Evolutionary conservation across 1,139 yeast species (phyloP), one percentile per base, ranked within the genome.

Genomic region (Candida glucosophila): DNA sequence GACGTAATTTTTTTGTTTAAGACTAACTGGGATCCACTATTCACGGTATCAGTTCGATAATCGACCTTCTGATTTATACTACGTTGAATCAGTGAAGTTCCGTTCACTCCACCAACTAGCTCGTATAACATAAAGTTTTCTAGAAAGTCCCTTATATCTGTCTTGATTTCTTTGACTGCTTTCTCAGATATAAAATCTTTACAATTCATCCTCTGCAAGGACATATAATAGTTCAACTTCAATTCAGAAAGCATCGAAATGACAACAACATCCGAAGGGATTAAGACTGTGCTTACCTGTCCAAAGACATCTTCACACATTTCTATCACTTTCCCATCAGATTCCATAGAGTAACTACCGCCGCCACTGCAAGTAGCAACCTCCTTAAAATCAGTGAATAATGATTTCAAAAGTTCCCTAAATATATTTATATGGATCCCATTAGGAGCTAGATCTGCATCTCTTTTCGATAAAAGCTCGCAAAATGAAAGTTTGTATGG

Each of bases 401-500:
- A 30, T 51, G 52, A 57, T 32, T 40, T 46, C 28, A 62, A 49
- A n/a, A 62, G 35, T 25, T 37, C 36, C 22, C 49, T 52, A 21
- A 23, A 23, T 5, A 17, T 14, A 17, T 12, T 10, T 9, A 17
- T 17, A 12, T 23, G 29, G 5, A 59, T 41, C 8, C 32, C 5
- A 51, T 21, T 5, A 14, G 14, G n/a, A 4, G 18, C 18, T 14
- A 14, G 9, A 13, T 22, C 22, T 4, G 28, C 17, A 11, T 30
- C 32, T 5, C 32, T 25, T 10, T 41, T 37, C 29, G 50, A 40
- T 9, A 72, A 34, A 6, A 58, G 41, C 4, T 63, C 61, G 39
- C 78, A 64, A 16, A 70, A 28, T 2, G 58, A 34, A 2, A 58
- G 58, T 22, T 74, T 71, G 2, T 55, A 27, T 1, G 59, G 58